Conservation (phyloP, 2,329 filamentous ascomycete species). For the Fusarium sororula region DNA sequence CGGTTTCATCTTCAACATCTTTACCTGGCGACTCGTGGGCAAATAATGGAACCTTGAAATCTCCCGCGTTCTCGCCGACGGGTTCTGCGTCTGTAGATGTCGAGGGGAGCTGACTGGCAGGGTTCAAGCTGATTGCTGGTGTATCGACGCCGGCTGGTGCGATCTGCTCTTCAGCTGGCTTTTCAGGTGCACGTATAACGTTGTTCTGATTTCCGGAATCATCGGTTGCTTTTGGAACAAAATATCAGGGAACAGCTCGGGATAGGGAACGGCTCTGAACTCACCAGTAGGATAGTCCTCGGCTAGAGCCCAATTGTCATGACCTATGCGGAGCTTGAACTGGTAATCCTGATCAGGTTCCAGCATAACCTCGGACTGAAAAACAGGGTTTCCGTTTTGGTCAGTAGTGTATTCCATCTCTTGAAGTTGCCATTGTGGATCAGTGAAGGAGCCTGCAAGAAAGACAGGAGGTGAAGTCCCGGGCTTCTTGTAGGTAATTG, state of each 20-base stretch:
- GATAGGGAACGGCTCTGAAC: conserved; percentile 25
- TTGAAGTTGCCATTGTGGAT: conserved; percentile 71
- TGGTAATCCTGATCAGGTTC: conserved; percentile 69
- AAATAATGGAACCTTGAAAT: conserved; percentile 52
- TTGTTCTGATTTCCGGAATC: conserved; percentile 60
- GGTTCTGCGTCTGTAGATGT: conserved; percentile 8
- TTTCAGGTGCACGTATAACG: conserved; percentile 45
- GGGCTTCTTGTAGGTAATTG: conserved; percentile 68
- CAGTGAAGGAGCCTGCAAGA: conserved; percentile 74
- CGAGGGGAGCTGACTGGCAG: conserved; percentile 2
- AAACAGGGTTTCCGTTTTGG: conserved; percentile 64
- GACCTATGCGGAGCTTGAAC: conserved; percentile 78
- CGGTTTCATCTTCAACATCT: conserved; percentile 43
- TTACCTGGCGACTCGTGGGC: conserved; percentile 57
- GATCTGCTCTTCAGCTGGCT: conserved; percentile 29
- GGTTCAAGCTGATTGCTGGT: conserved; percentile 15
- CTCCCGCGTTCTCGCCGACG: conserved; percentile 13
- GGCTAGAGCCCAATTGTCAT: conserved; percentile 73
- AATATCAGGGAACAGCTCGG: conserved; percentile 1
- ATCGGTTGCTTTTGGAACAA: conserved; percentile 49
- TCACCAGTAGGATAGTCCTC: conserved; percentile 68
- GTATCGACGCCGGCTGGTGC: conserved; percentile 12
- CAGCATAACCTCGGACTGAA: conserved; percentile 64
- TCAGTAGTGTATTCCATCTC: conserved; percentile 69
- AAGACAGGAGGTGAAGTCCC: conserved; percentile 74